Percentiles rank a stretch among this genome's conserved stretches.
Evolutionary conservation across 2,329 filamentous ascomycete genomes (phyloP).

Genomic region (Alternaria triticina): DNA sequence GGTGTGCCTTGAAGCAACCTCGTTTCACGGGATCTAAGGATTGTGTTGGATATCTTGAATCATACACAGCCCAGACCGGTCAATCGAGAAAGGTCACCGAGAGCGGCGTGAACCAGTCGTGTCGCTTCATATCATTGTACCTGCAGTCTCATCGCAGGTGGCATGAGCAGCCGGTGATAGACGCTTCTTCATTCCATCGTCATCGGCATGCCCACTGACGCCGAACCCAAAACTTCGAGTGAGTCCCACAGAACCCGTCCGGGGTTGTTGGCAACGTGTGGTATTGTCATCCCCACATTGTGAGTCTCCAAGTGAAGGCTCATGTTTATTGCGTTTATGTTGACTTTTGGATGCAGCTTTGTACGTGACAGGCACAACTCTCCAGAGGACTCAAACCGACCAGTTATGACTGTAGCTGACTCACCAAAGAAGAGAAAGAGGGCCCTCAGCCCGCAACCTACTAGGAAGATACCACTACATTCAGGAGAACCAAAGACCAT

Average conservation of each 20-base stretch:
- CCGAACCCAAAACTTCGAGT: conserved; percentile 32
- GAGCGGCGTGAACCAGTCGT: neutral
- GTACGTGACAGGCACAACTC: conserved; percentile 40
- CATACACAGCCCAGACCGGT: conserved; percentile 26
- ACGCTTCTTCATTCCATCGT: conserved; percentile 16
- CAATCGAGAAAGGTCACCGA: neutral
- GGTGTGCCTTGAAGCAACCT: conserved; percentile 3
- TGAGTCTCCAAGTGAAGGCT: conserved; percentile 18
- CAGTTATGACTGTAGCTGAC: conserved; percentile 39
- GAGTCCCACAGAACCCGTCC: conserved; percentile 30
- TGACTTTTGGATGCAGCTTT: conserved; percentile 27
- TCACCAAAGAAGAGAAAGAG: conserved; percentile 45
- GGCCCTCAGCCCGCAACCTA: conserved; percentile 24
- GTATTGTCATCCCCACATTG: conserved; percentile 33
- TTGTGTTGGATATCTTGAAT: neutral
- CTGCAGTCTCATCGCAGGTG: conserved; percentile 10
- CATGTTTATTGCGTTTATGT: neutral
- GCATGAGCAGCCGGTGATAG: conserved; percentile 34
- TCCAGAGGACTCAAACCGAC: conserved; percentile 29
- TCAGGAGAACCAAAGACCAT: conserved; percentile 9
- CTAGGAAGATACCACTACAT: conserved; percentile 20
- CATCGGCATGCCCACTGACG: conserved; percentile 42
- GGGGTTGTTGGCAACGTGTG: conserved; percentile 39
- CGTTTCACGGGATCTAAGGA: neutral
- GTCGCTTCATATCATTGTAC: neutral